Evolutionary conservation across 2,329 filamentous ascomycete species (phyloP).

Genomic region (Aspergillus quadricinctus): DNA sequence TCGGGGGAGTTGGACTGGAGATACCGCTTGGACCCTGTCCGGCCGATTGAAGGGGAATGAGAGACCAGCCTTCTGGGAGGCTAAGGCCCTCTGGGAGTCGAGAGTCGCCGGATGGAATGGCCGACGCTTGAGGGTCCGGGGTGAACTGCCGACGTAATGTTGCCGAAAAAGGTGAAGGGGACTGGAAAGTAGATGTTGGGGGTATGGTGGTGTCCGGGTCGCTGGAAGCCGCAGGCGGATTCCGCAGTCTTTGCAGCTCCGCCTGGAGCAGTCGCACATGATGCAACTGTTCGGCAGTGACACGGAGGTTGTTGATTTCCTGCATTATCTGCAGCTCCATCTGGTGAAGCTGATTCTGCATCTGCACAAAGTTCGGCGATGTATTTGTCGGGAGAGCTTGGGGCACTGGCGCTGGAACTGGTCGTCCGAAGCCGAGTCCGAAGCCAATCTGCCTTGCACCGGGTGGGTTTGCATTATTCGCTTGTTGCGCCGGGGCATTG

Average conservation of each 20-base stretch:
- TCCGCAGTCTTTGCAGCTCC: slow-evolving; percentile 64
- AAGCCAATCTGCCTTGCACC: slow-evolving; percentile 38
- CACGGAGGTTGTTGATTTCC: slow-evolving; percentile 60
- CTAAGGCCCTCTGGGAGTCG: slow-evolving; percentile 48
- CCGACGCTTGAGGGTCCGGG: slow-evolving; percentile 24
- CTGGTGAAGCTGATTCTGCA: slow-evolving; percentile 59
- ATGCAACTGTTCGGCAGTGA: slow-evolving; percentile 63
- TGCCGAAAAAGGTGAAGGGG: slow-evolving; percentile 15
- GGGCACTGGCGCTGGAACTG: slow-evolving; percentile 17
- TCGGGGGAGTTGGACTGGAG: slow-evolving; percentile 2
- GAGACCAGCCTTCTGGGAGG: slow-evolving; percentile 48
- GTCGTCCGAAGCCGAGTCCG: slow-evolving; percentile 39
- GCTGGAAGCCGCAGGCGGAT: slow-evolving; percentile 35
- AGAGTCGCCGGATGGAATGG: slow-evolving; percentile 40
- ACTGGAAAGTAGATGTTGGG: slow-evolving; percentile 13
- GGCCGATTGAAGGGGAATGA: slow-evolving; percentile 26
- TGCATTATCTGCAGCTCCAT: slow-evolving; percentile 66
- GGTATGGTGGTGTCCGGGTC: slow-evolving; percentile 3
- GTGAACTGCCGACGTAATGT: slow-evolving; percentile 27
- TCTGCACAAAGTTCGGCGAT: slow-evolving; percentile 26
- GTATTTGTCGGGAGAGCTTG: slow-evolving; percentile 13
- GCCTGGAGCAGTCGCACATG: slow-evolving; percentile 62
- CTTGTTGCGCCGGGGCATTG: slow-evolving; percentile 37
- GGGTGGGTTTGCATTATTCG: slow-evolving; percentile 25
- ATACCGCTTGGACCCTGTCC: slow-evolving; percentile 6